A percentile compares a stretch with the other conserved stretches of the same genome.
phyloP scores from a whole-genome alignment of 768 basidiomycete genomes.

The Serendipita vermifera region DNA sequence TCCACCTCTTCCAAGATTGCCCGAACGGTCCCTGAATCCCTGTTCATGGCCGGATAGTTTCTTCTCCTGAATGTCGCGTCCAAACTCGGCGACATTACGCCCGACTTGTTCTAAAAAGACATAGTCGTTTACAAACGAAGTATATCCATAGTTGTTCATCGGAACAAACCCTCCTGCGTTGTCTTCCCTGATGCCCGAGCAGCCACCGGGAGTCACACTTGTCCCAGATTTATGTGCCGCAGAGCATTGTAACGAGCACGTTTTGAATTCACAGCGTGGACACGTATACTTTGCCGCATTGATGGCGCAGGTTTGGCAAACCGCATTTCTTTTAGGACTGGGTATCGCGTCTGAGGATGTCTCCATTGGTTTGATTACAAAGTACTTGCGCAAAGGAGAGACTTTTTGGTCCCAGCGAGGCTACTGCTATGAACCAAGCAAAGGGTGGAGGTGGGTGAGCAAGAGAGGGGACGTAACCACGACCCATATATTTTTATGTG shows the following conservation, averaged over 20 bases:
- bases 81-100: constrained; percentile 62
- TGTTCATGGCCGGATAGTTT: constrained; percentile 32
- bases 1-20: constrained; percentile 19
- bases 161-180: constrained; percentile 45
- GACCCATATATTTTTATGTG: no score
- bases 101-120: constrained; percentile 72
- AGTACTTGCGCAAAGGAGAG: no score
- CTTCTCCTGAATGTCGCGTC: constrained; percentile 50
- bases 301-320: constrained; percentile 40
- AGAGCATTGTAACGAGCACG: constrained; percentile 64
- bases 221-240: constrained; percentile 42
- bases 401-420: no score
- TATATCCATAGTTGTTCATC: constrained; percentile 76
- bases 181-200: constrained; percentile 63
- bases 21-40: neutral
- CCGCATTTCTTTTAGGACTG: no score
- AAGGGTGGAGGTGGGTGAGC: no score
- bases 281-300: constrained; percentile 57
- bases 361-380: no score
- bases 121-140: constrained; percentile 83
- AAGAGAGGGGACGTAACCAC: no score
- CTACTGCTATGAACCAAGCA: no score
- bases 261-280: constrained; percentile 55
- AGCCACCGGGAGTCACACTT: constrained; percentile 30
- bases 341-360: no score